Evolutionary conservation across 1,284 basidiomycete species (phyloP).

Genomic region (Wallemia hederae): DNA sequence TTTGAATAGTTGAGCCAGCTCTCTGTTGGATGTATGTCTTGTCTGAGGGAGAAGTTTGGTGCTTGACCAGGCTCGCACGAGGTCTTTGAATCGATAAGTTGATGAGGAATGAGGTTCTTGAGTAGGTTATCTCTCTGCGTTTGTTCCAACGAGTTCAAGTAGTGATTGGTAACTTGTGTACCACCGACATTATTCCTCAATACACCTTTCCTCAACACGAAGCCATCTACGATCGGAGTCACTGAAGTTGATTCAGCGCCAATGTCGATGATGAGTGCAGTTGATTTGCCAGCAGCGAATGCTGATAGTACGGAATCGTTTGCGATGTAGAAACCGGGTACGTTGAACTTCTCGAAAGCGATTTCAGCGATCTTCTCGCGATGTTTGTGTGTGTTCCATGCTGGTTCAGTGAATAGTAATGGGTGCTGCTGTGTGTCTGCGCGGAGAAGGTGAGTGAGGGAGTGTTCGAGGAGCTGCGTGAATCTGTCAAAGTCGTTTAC

Average conservation of each 20-base stretch:
- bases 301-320: slow-evolving; percentile 70
- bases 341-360: slow-evolving; percentile 82
- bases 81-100: slow-evolving; percentile 52
- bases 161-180: slow-evolving; percentile 21
- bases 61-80: slow-evolving; percentile 30
- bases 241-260: slow-evolving; percentile 68
- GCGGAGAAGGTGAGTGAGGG: slow-evolving; percentile 42
- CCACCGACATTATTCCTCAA: slow-evolving; percentile 3
- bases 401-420: slow-evolving; percentile 71
- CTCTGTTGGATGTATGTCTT: slow-evolving; percentile 46
- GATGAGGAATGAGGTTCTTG: slow-evolving; percentile 33
- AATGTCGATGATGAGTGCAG: slow-evolving; percentile 77
- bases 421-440: slow-evolving; percentile 55
- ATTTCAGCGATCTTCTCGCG: slow-evolving; percentile 81
- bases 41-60: slow-evolving; percentile 35
- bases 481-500: slow-evolving; percentile 53
- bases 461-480: slow-evolving; percentile 40
- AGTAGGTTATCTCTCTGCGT: slow-evolving; percentile 21
- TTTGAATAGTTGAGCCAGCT: slow-evolving; percentile 63
- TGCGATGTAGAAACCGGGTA: slow-evolving; percentile 87
- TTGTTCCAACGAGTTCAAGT: slow-evolving; percentile 27
- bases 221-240: slow-evolving; percentile 88
- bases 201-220: slow-evolving; percentile 75
- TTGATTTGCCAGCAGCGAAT: slow-evolving; percentile 86
- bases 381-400: slow-evolving; percentile 76